Base-by-base conservation (phyloP, 163 green algal species). In the Scenedesmus sp. region DNA sequence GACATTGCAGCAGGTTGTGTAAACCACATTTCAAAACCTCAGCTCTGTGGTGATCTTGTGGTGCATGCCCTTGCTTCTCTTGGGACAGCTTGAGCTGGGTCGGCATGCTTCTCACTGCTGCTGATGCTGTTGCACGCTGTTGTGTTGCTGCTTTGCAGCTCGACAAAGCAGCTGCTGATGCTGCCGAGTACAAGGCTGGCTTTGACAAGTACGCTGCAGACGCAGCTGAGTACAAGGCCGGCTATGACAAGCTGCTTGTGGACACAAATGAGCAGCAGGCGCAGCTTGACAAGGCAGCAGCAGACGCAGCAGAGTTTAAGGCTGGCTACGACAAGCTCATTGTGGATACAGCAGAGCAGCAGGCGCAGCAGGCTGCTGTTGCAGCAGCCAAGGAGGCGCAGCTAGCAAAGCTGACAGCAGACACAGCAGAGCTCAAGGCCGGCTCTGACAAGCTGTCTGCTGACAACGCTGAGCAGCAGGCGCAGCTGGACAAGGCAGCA, bases 241-340 rank as follows among this genome's bases (percentile, higher is more conserved):
- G 60, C n/a, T 87, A 88, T 13, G 83, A 87, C 15, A 89, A 92
- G 88, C 34, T 82, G 57, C 88, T 92, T n/a, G 23, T 82, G 13
- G 91, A 95, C 74, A 88, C 64, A 12, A 15, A 26, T 13, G 92
- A 94, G 89, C 84, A 92, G 77, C 90, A 94, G 70, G 92, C 89
- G 55, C 91, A 94, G 82, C 82, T 92, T 34, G 16, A 46, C 4
- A 76, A 52, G 86, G 79, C 88, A 23, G 10, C 57, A 87, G 59
- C 79, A 54, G 89, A 92, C 5, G 70, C 88, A 55, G 70, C 60
- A 23, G 88, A 92, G 88, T 92, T 70, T 62, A 92, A 92, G 88
- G 88, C 88, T 46, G 88, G 88, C 77, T 92, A 82, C 16, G 89
- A 92, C 82, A 91, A 91, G 92, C 20, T 81, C 4, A 1, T 86